phyloP scores from a whole-genome alignment of 2,329 filamentous ascomycete genomes.

The Clonostachys sp. region DNA sequence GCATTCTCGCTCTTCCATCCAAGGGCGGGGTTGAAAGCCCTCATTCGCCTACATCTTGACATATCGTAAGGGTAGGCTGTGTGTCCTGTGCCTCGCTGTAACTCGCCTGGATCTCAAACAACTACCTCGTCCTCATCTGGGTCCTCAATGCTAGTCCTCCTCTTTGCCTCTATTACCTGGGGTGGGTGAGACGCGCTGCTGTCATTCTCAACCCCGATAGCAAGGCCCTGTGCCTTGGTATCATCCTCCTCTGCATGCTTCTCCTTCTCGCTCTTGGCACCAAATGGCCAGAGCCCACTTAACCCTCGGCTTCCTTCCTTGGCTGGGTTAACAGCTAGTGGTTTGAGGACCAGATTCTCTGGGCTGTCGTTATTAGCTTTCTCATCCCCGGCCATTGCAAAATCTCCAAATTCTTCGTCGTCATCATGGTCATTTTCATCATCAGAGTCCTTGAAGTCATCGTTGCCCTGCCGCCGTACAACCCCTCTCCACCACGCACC shows the following conservation, averaged over 20 bases:
- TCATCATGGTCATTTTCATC: slow-evolving; percentile 51
- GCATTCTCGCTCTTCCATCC: too few species aligned
- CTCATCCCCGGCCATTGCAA: slow-evolving; percentile 57
- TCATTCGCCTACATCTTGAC: too few species aligned
- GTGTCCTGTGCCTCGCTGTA: too few species aligned
- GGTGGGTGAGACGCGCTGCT: background rate
- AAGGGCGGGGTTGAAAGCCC: too few species aligned
- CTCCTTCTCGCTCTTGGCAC: slow-evolving; percentile 21
- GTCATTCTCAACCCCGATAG: background rate
- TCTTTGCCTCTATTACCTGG: slow-evolving; percentile 44
- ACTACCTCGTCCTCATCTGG: slow-evolving; percentile 50
- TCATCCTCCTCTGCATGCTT: slow-evolving; percentile 19
- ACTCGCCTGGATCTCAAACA: slow-evolving; percentile 12
- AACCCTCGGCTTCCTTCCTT: slow-evolving; percentile 34
- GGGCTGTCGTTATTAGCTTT: slow-evolving; percentile 17
- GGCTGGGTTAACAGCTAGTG: slow-evolving; percentile 47
- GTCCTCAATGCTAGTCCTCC: slow-evolving; percentile 55
- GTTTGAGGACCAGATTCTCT: slow-evolving; percentile 46
- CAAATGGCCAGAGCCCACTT: slow-evolving; percentile 55
- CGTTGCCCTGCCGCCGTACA: slow-evolving; percentile 29
- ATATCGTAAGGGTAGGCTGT: too few species aligned
- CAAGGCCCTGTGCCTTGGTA: slow-evolving; percentile 17
- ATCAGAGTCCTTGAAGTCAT: slow-evolving; percentile 39
- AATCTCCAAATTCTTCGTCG: slow-evolving; percentile 65
- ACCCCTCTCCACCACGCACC: slow-evolving; percentile 46